Conservation (phyloP, 495 filamentous ascomycete genomes). For the Penicillium bovifimosum region DNA sequence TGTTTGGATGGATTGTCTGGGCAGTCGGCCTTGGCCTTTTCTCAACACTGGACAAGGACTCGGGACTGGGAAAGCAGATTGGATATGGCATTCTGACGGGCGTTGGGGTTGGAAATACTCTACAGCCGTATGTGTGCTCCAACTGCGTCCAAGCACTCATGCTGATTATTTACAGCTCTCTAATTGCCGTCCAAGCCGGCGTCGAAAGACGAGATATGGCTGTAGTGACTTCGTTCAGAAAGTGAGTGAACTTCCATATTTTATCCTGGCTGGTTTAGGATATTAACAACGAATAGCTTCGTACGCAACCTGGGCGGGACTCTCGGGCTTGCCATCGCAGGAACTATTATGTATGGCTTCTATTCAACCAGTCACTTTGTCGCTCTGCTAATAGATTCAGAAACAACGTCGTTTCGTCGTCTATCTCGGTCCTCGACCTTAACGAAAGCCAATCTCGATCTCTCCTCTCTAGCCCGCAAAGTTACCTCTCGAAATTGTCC, state of each 20-base stretch:
- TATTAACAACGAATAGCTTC: conserved; percentile 35
- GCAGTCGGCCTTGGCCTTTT: conserved; percentile 48
- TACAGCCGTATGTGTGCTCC: conserved; percentile 40
- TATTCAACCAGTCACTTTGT: not conserved
- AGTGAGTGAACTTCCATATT: conserved; percentile 29
- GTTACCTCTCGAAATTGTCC: conserved; percentile 26
- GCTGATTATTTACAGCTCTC: conserved; percentile 19
- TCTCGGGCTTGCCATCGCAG: conserved; percentile 48
- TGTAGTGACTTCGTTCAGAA: conserved; percentile 48
- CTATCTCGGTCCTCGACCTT: conserved; percentile 30
- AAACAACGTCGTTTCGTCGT: conserved; percentile 40
- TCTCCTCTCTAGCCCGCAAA: conserved; percentile 29
- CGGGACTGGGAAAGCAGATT: conserved; percentile 48
- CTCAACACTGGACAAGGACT: conserved; percentile 45
- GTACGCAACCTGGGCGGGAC: conserved; percentile 49
- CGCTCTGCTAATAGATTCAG: conserved; percentile 16
- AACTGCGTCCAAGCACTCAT: not conserved
- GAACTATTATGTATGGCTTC: conserved; percentile 42
- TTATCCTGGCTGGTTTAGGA: not conserved
- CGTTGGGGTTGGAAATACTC: conserved; percentile 48
- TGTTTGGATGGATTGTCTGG: conserved; percentile 49
- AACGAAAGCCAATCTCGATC: conserved; percentile 20
- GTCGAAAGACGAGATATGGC: conserved; percentile 51
- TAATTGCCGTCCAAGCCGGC: conserved; percentile 49
- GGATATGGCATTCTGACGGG: conserved; percentile 49